Evolutionary conservation across 1,284 basidiomycete genomes (phyloP).

Genomic region (Tremellales sp.): DNA sequence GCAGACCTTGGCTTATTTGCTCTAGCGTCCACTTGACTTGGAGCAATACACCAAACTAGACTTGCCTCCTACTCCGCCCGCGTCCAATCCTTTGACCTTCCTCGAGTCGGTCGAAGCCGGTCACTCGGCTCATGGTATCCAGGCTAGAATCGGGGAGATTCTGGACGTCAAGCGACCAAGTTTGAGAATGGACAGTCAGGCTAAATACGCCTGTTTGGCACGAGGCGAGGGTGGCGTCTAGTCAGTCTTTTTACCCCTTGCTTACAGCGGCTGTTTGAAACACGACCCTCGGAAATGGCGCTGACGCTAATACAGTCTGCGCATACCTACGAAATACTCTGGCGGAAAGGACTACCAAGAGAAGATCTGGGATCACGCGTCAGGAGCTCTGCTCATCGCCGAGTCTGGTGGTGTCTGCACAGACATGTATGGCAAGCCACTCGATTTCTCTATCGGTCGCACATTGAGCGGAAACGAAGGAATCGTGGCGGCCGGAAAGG

Average conservation of each 20-base stretch:
- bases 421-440: constrained; percentile 70
- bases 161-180: constrained; percentile 63
- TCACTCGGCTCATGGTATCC: constrained; percentile 83
- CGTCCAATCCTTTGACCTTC: constrained; percentile 53
- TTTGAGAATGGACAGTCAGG: constrained; percentile 94
- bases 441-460: constrained; percentile 84
- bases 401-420: constrained; percentile 86
- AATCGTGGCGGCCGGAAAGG: constrained; percentile 70
- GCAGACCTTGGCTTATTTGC: constrained; percentile 30
- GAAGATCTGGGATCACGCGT: constrained; percentile 96
- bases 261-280: neutral
- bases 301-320: constrained; percentile 52
- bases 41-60: constrained; percentile 29
- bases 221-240: constrained; percentile 87
- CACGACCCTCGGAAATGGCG: too few relatives aligned
- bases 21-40: constrained; percentile 7
- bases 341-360: constrained; percentile 70
- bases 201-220: constrained; percentile 86
- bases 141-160: constrained; percentile 65
- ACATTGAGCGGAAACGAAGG: constrained; percentile 84
- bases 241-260: constrained; percentile 16
- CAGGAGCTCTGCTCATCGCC: constrained; percentile 76
- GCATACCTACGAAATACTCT: constrained; percentile 69
- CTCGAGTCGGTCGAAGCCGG: constrained; percentile 92
- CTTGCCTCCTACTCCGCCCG: constrained; percentile 34